Base-by-base conservation (phyloP, 164 flowering plant genomes). In the Litsea cubeba region DNA sequence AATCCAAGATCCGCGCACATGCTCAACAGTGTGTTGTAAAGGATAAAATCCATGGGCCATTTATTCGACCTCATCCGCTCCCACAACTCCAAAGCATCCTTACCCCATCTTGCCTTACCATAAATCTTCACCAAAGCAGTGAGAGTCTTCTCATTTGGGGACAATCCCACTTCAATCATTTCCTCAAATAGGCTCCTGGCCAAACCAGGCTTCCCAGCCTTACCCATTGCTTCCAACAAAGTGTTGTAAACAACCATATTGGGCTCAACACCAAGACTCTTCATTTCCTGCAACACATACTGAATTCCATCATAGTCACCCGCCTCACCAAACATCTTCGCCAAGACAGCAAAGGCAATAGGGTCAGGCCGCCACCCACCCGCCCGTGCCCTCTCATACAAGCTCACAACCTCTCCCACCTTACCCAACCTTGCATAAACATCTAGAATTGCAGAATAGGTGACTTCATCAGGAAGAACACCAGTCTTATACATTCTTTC, bases 1-100 rank as follows among this genome's bases (percentile, higher is more conserved):
- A 90, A 77, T 1, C 95, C 99, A 78, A 95, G 84, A 82, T 93
- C 98, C 12, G 99, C 99, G 81, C 98, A 95, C 99, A 95, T 93
- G 70, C 88, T 93, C 81, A 93, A 76, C 89, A 95, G 79, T 25
- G 99, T 88, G 64, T 95, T 93, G 58, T 87, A 92, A 74, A 95
- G 77, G 65, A 88, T 85, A 77, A 92, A 87, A 80, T 95, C 98
- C 89, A 88, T 83, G 0, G 94, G 95, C 99, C 98, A 93, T 6
- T 76, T 77, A 30, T 89, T 93, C 12, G 83, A 74, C 76, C 77
- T 88, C 90, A 93, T 95, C 73, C 83, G 69, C 72, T 92, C 90
- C 97, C 97, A 91, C 54, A 93, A 85, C 65, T 85, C 82, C 83
- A 92, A 60, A 5, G 99, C 98, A 80, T 93, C 95, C 28, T 85